Percentiles rank a stretch among this genome's conserved stretches.
Conservation (phyloP, 257 asterid genomes). For the Galeopsis tetrahit region DNA sequence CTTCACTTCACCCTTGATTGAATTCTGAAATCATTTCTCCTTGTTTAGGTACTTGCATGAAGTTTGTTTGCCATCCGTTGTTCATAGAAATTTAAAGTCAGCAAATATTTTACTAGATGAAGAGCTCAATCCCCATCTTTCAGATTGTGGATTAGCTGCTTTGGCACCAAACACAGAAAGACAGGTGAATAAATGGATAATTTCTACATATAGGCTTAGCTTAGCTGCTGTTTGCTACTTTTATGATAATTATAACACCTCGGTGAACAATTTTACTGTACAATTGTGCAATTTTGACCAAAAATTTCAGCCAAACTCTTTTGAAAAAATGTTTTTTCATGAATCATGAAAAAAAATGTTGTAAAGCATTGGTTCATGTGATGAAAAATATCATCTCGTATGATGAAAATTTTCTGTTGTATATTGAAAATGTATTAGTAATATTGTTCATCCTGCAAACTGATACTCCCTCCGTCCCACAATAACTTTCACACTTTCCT, state of each 20-base stretch:
- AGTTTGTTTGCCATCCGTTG: constrained; percentile 94
- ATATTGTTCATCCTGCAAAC: too few relatives aligned
- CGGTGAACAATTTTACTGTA: too few relatives aligned
- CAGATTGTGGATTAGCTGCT: constrained; percentile 95
- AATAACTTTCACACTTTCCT: too few relatives aligned
- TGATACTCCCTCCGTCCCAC: too few relatives aligned
- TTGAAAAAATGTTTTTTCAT: too few relatives aligned
- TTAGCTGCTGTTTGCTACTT: constrained; percentile 9
- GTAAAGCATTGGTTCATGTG: too few relatives aligned
- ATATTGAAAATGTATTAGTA: too few relatives aligned
- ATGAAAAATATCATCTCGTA: too few relatives aligned
- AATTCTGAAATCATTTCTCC: constrained; percentile 30
- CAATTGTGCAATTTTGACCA: too few relatives aligned
- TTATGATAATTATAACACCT: neutral
- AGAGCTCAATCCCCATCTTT: constrained; percentile 90
- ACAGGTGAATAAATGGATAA: constrained; percentile 57
- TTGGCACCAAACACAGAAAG: constrained; percentile 87
- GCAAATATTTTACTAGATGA: constrained; percentile 93
- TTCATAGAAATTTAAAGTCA: constrained; percentile 93
- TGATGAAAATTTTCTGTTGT: too few relatives aligned
- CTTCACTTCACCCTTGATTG: constrained; percentile 23
- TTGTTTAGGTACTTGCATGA: constrained; percentile 94
- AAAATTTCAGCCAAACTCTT: too few relatives aligned
- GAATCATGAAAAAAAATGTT: too few relatives aligned
- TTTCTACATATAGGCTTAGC: neutral